Percentiles rank a stretch among this genome's conserved stretches.
Evolutionary conservation across 345 rosid genomes (phyloP).

Genomic region (Jatropha curcas): DNA sequence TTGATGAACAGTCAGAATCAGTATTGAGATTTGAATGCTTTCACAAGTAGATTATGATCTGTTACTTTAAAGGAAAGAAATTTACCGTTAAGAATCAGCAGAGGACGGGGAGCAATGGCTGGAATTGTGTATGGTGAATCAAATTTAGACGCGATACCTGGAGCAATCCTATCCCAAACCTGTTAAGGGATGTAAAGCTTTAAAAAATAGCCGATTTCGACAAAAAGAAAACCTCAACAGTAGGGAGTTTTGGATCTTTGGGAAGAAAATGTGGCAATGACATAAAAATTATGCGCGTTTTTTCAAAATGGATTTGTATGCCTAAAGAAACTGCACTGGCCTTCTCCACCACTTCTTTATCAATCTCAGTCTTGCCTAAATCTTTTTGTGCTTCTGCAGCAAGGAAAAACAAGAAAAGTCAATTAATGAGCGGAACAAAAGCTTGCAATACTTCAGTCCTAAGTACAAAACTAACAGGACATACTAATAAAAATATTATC

Average conservation of each 20-base stretch:
- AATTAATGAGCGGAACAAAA: slow-evolving; percentile 8
- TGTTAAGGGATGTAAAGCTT: slow-evolving; percentile 26
- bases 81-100: slow-evolving; percentile 69
- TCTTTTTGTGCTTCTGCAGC: slow-evolving; percentile 67
- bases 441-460: background rate
- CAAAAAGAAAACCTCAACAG: slow-evolving; percentile 5
- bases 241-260: background rate
- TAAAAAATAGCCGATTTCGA: slow-evolving; percentile 1
- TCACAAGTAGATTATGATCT: no score
- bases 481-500: no score
- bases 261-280: background rate
- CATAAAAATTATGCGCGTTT: background rate
- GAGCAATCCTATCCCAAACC: slow-evolving; percentile 96
- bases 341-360: slow-evolving; percentile 82
- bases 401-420: background rate
- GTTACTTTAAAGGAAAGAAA: background rate
- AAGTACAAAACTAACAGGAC: background rate
- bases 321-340: slow-evolving; percentile 27
- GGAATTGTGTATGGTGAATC: slow-evolving; percentile 74
- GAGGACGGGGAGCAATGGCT: slow-evolving; percentile 68
- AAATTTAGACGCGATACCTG: slow-evolving; percentile 71
- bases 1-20: background rate
- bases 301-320: background rate
- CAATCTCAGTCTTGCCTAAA: slow-evolving; percentile 61
- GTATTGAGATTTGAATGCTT: no score